Base-by-base conservation (phyloP, 768 basidiomycete species). In the Mycena galopus region DNA sequence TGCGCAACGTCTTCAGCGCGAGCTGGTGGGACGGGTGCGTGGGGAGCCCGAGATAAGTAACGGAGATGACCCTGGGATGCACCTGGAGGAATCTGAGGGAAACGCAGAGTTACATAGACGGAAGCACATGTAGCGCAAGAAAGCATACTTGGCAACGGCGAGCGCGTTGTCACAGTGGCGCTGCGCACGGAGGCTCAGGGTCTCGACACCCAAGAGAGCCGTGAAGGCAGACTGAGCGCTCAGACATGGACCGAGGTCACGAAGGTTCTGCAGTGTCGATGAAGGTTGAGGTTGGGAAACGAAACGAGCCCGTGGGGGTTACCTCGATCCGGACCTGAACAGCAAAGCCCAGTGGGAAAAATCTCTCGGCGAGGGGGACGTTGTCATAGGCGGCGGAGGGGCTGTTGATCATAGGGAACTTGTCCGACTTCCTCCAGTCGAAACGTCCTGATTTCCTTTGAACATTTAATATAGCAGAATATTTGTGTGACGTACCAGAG, bases 331-430 rank as follows among this genome's bases (percentile, higher is more conserved):
- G 86, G 29, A 88, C 79, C 72, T 88, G 88, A 63, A 88, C 74
- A 0, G 86, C 85, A 68, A 88, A 91, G 0, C 89, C 88, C 25
- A 85, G 44, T 0, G 84, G 61, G 21, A 21, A 89, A 88, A 70
- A 35, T 90, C 88, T 14, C 23, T 91, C 86, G 55, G 80, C 82
- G 71, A 88, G 88, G 35, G 82, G 70, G 39, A 89, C 65, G 0
- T 89, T 90, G 59, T 90, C 89, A 74, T 91, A 91, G 2, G 87
- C 86, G 69, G 88, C 88, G 11, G 85, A 81, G 0, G 91, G 89
- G 67, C 85, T 82, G 12, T 86, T 90, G 80, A 92, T 87, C 10
- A 82, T 0, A 21, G 90, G 88, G 84, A 90, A 91, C 73, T 83
- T 84, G 32, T 86, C 87, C 8, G 86, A 85, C 25, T 80, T 77